These are phyloP conservation scores for Cutaneotrichosporon cyanovorans DNA, from an alignment of 1,284 basidiomycete genomes.

Conservation along the genomic window DNA sequence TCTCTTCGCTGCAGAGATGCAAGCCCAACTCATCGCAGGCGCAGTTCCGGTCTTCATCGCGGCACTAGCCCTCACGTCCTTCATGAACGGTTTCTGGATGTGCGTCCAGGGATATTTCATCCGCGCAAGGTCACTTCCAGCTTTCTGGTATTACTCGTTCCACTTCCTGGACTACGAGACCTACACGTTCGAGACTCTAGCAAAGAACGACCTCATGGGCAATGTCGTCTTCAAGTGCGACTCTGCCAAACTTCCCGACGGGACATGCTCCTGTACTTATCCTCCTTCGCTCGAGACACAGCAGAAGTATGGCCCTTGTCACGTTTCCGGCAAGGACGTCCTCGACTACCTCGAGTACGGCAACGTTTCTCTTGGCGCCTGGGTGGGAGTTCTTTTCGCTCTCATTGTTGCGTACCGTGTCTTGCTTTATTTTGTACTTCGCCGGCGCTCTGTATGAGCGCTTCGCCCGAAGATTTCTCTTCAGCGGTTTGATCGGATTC, in stretches of 20 bases:
- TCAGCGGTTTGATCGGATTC: neutral
- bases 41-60: conserved; percentile 57
- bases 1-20: conserved; percentile 55
- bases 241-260: conserved; percentile 8
- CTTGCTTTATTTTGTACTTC: conserved; percentile 25
- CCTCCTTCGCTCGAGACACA: conserved; percentile 18
- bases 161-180: conserved; percentile 44
- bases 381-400: conserved; percentile 38
- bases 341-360: conserved; percentile 28
- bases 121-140: conserved; percentile 9
- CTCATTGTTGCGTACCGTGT: conserved; percentile 41
- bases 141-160: conserved; percentile 14
- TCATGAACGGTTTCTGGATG: conserved; percentile 61
- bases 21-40: conserved; percentile 52
- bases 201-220: conserved; percentile 52
- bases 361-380: conserved; percentile 22
- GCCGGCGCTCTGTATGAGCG: neutral
- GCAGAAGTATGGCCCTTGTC: conserved; percentile 48
- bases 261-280: conserved; percentile 11
- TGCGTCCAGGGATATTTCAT: conserved; percentile 33
- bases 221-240: conserved; percentile 49
- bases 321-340: conserved; percentile 31
- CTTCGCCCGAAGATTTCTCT: neutral
- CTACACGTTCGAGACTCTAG: conserved; percentile 48
- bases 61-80: conserved; percentile 53